phyloP scores from a whole-genome alignment of 257 asterid genomes.

The Lavandula angustifolia region DNA sequence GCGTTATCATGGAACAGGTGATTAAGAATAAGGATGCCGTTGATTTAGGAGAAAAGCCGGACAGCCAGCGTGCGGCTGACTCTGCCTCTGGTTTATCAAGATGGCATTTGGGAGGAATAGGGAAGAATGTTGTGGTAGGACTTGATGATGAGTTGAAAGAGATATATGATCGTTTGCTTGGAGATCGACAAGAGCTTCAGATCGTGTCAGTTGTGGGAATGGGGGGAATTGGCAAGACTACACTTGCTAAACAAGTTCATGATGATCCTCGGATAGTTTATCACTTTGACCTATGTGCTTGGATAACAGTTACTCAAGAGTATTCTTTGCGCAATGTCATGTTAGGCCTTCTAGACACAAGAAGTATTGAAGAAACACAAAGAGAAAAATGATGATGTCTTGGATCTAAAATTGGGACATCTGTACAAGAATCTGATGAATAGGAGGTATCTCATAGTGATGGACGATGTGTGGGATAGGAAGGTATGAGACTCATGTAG shows the following conservation, averaged over 20 bases:
- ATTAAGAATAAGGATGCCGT: neutral
- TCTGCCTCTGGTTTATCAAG: neutral
- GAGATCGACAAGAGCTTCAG: neutral
- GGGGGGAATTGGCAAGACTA: neutral
- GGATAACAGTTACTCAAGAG: constrained; percentile 26
- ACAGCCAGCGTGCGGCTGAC: neutral
- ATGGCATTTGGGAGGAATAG: neutral
- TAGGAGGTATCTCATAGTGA: neutral
- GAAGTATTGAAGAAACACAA: too few species aligned
- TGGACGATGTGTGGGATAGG: constrained; percentile 25
- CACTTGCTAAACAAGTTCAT: constrained; percentile 8
- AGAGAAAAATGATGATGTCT: neutral
- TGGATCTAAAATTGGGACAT: neutral
- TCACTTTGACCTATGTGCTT: constrained; percentile 1
- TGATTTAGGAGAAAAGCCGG: neutral
- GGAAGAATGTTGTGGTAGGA: neutral
- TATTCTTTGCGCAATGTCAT: neutral
- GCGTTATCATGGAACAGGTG: neutral
- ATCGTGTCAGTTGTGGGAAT: neutral
- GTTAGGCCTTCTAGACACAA: too few species aligned
- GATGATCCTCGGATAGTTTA: neutral
- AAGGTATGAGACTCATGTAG: constrained; percentile 13
- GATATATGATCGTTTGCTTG: neutral
- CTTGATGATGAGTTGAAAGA: neutral
- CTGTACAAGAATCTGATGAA: neutral